Conservation (phyloP, 192 early-diverging fungal species). For the Powellomyces hirtus region DNA sequence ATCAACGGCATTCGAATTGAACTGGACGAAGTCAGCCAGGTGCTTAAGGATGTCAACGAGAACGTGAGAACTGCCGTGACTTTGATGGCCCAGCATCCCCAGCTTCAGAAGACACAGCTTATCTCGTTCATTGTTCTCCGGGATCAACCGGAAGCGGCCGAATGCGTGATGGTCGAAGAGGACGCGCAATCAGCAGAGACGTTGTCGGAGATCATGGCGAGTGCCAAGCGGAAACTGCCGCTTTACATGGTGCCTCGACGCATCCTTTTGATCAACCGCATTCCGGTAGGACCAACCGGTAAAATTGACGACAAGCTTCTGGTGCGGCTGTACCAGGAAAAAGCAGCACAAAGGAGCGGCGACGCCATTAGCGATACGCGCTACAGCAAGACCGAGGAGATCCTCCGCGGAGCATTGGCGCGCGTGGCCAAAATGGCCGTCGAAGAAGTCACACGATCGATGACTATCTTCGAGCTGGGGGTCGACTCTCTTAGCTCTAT, state of each 20-base stretch:
- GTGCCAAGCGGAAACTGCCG: not conserved
- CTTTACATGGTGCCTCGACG: constrained; percentile 10
- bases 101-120: not conserved
- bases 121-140: constrained; percentile 15
- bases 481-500: constrained; percentile 16
- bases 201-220: not conserved
- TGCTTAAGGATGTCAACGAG: not conserved
- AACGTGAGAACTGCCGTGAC: not conserved
- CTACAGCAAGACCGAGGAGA: constrained; percentile 7
- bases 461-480: constrained; percentile 17
- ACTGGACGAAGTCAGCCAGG: constrained; percentile 33
- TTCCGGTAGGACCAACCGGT: constrained; percentile 13
- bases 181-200: not conserved
- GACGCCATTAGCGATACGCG: too few relatives aligned
- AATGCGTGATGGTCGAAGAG: too few relatives aligned
- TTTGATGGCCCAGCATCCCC: not conserved
- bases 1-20: constrained; percentile 49
- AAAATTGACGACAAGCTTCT: not conserved
- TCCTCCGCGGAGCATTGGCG: not conserved
- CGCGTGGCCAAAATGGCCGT: not conserved
- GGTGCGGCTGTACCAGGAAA: constrained; percentile 2
- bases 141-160: not conserved
- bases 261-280: constrained; percentile 2
- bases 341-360: too few relatives aligned
- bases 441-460: not conserved